Base-by-base conservation (phyloP, 225 moss, liverwort and hornwort species). In the Bryum argenteum region DNA sequence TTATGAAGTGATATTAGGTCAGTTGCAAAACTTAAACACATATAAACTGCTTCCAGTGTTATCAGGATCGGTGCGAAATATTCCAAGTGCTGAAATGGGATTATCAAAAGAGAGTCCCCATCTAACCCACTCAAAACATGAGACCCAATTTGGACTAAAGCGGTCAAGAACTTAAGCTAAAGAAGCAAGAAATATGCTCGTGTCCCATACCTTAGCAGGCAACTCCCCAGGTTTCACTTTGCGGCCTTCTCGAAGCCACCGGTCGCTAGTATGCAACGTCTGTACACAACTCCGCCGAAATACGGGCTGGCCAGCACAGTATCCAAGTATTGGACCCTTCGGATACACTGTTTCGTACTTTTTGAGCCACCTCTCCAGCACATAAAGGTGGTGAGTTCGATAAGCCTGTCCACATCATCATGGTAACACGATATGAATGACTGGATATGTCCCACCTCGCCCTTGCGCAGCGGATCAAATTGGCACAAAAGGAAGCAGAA, bases 191-290 rank as follows among this genome's bases (percentile, higher is more conserved):
- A 33, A 33, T 33, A 33, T 63, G 61, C 26, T 72, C 48, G 8
- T 52, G 55, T 37, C 33, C 11, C 74, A 28, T 40, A 95, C 95
- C 98, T 98, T 98, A 11, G 89, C 91, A 67, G 98, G 86, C 61
- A 78, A 44, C 75, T 92, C 94, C 20, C 91, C 94, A 37, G 71
- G 59, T 76, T 81, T 91, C 8, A 98, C 98, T 88, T 84, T 92
- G 65, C 92, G 85, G 26, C 98, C 90, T 85, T 98, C 92, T 63
- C 92, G 94, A 71, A 98, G 94, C 98, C 98, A 98, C 22, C 89
- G 89, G 60, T 94, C 91, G 73, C 85, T 81, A 10, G 98, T 98
- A 71, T 98, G 98, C 71, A 98, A 85, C 12, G 84, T 89, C 75
- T 92, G 92, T 38, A 98, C 98, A 72, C 81, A 87, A 71, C 80